Base-by-base conservation (phyloP, 371 early-diverging fungal genomes). In the Quaeritorhiza haematococci region DNA sequence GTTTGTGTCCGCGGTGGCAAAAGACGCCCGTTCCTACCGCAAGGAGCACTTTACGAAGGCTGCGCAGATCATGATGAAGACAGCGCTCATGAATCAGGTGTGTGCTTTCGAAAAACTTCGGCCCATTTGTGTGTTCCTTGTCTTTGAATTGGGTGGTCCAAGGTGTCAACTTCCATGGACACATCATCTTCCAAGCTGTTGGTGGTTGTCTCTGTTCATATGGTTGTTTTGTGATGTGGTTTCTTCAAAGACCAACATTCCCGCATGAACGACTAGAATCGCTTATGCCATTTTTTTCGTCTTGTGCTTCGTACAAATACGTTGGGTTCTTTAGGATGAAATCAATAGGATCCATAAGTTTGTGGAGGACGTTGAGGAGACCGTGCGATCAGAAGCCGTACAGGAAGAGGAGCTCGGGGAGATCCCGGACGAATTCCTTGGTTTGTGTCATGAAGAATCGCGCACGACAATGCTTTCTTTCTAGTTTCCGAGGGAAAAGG, bases 351-450 rank as follows among this genome's bases (percentile, higher is more conserved):
- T 75, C 13, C 26, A 43, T 0, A 56, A 49, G 13, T 75, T 75
- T 59, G 67, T 72, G 3, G 44, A 55, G 0, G 54, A 61, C 21
- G 72, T 89, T 0, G 87, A 90, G 47, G 66, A 69, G 24, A 70
- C 79, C 26, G 63, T 76, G 5, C 69, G 75, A 59, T 67, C 69
- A 29, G 79, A 82, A 8, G 67, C 64, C 1, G 79, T 74, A 13
- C 88, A 87, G 49, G 90, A 93, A 54, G 87, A 87, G 46, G 89
- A 90, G 59, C 66, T 91, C 33, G 93, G 89, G 19, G 93, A 95
- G 15, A 75, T 91, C 2, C 98, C 98, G 0, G 96, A 96, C 41
- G 90, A 94, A 53, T 98, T 89, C 52, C 71, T 92, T 53, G 91
- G 88, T 87, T 75, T 57, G 63, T 13, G 33, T 38, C 34, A 42